Evolutionary conservation across 2,329 filamentous ascomycete genomes (phyloP).

Genomic region (Ustulina deusta): DNA sequence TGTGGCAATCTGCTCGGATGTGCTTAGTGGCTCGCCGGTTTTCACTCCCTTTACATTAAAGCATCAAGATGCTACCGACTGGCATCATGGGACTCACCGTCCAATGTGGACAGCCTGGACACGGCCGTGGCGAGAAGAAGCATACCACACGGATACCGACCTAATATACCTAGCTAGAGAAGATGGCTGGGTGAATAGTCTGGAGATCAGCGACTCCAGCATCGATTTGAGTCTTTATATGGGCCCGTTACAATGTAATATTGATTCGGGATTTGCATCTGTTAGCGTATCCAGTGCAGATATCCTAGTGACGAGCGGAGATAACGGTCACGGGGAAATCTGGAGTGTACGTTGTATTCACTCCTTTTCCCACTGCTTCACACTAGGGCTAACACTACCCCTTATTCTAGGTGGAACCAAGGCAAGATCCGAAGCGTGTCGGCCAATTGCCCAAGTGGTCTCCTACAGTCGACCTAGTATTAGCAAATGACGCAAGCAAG

Average conservation of each 20-base stretch:
- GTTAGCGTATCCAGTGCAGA: constrained; percentile 77
- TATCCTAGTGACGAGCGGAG: constrained; percentile 82
- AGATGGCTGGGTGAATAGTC: constrained; percentile 81
- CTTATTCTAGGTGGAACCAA: constrained; percentile 62
- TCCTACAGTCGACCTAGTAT: constrained; percentile 67
- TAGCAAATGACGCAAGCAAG: constrained; percentile 54
- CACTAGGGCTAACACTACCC: constrained; percentile 8
- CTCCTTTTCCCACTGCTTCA: constrained; percentile 13
- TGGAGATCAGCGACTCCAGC: constrained; percentile 73
- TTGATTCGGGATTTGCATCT: constrained; percentile 85
- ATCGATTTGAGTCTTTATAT: constrained; percentile 68
- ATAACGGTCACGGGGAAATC: constrained; percentile 80
- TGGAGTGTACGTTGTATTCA: constrained; percentile 69
- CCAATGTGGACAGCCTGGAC: constrained; percentile 89
- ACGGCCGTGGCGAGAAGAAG: constrained; percentile 75
- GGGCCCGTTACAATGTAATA: constrained; percentile 76
- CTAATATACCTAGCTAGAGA: constrained; percentile 88
- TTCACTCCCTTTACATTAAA: constrained; percentile 61
- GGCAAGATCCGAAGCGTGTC: constrained; percentile 64
- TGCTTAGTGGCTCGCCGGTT: constrained; percentile 63
- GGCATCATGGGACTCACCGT: constrained; percentile 59
- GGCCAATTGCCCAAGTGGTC: constrained; percentile 75
- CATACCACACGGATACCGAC: constrained; percentile 74
- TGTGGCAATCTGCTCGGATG: constrained; percentile 68
- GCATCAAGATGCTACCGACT: constrained; percentile 56